Conservation (phyloP, 1,284 basidiomycete species). For the Anthracocystis walkeri region DNA sequence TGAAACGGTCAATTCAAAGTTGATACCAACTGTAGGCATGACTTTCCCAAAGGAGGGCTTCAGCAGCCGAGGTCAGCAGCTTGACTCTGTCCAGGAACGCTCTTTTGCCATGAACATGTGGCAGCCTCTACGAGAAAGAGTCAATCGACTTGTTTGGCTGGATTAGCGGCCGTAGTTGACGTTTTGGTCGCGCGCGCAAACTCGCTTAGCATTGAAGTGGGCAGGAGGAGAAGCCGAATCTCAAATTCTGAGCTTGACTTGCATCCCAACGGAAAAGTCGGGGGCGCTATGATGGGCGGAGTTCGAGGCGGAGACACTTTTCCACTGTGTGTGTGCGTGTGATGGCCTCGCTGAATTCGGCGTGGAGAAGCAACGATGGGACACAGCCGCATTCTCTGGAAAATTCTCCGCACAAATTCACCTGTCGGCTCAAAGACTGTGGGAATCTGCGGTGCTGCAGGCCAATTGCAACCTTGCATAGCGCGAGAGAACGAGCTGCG, state of each 20-base stretch:
- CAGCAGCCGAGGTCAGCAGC: neutral
- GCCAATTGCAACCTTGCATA: neutral
- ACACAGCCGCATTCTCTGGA: no score
- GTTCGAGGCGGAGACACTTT: neutral
- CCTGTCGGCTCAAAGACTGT: neutral
- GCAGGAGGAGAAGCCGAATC: neutral
- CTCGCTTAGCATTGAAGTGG: slow-evolving; percentile 14
- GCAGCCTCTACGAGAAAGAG: neutral
- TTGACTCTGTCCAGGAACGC: slow-evolving; percentile 12
- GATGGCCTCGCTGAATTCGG: neutral
- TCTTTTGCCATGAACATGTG: slow-evolving; percentile 8
- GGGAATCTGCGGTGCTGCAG: slow-evolving; percentile 1
- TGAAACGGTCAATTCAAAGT: neutral
- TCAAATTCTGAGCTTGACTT: neutral
- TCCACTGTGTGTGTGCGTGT: neutral
- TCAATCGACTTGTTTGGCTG: neutral
- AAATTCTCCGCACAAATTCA: neutral
- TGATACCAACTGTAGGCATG: neutral
- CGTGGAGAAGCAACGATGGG: neutral
- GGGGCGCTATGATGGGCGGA: neutral
- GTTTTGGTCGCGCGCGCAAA: slow-evolving; percentile 18
- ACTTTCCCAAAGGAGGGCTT: neutral
- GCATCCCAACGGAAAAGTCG: neutral
- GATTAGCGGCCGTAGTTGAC: neutral
- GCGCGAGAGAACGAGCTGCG: no score